These are phyloP conservation scores for Mollisia scopiformis DNA, from an alignment of 2,329 filamentous ascomycete species.

Conservation along the genomic window DNA sequence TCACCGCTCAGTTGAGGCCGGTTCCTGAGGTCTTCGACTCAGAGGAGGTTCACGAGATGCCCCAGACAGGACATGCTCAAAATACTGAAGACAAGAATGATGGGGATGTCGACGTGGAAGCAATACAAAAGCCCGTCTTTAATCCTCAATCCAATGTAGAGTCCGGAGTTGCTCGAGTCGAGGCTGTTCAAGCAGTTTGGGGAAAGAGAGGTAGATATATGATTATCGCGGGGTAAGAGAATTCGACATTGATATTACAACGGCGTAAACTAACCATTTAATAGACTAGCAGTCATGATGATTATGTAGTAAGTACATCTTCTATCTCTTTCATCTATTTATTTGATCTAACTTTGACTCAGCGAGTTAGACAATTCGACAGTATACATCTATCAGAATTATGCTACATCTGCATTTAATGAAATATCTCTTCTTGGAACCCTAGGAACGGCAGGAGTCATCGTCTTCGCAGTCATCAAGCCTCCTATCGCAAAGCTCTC, in stretches of 20 bases:
- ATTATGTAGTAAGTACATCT: no score
- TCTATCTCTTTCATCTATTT: no score
- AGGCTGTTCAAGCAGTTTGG: constrained; percentile 32
- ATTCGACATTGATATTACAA: not conserved
- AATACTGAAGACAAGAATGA: not conserved
- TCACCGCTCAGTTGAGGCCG: not conserved
- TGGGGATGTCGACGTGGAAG: not conserved
- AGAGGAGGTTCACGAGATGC: not conserved
- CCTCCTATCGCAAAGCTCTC: constrained; percentile 64
- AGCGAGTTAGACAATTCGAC: constrained; percentile 37
- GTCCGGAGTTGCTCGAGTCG: constrained; percentile 27
- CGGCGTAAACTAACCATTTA: constrained; percentile 5
- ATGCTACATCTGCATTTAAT: constrained; percentile 38
- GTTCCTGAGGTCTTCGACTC: not conserved
- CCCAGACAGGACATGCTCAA: not conserved
- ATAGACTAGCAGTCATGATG: constrained; percentile 33
- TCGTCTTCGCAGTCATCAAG: constrained; percentile 56
- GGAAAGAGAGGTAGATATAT: constrained; percentile 28
- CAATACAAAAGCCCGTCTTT: not conserved
- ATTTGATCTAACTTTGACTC: no score
- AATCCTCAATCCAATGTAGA: constrained; percentile 4
- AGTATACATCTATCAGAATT: constrained; percentile 37
- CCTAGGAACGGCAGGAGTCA: constrained; percentile 36
- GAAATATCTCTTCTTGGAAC: constrained; percentile 36
- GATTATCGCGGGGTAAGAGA: constrained; percentile 26